A percentile compares a stretch with the other conserved stretches of the same genome.
Evolutionary conservation across 2,329 filamentous ascomycete species (phyloP).

Genomic region (Xylaria digitata): DNA sequence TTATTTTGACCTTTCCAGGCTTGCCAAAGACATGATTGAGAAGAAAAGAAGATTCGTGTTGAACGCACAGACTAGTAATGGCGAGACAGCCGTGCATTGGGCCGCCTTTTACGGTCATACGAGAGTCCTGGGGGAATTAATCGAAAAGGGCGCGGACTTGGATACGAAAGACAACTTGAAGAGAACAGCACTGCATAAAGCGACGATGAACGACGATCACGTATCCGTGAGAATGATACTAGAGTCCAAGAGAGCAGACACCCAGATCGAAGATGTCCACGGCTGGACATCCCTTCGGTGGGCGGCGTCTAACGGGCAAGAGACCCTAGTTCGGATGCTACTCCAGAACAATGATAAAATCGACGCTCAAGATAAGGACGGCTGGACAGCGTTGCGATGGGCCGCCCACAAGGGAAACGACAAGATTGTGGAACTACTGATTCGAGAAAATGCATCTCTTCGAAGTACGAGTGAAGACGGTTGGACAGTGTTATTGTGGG

Average conservation of each 20-base stretch:
- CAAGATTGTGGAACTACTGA: slow-evolving; percentile 21
- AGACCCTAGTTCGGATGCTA: slow-evolving; percentile 7
- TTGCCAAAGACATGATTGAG: slow-evolving; percentile 15
- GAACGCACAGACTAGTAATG: slow-evolving; percentile 15
- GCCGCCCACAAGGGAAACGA: slow-evolving; percentile 19
- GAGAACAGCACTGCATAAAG: slow-evolving; percentile 23
- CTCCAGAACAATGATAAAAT: slow-evolving; percentile 19
- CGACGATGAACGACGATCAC: slow-evolving; percentile 13
- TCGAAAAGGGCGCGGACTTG: slow-evolving; percentile 22
- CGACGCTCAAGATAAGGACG: slow-evolving; percentile 25
- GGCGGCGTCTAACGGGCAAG: slow-evolving; percentile 17
- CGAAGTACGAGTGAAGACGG: slow-evolving; percentile 8
- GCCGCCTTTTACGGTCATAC: slow-evolving; percentile 11
- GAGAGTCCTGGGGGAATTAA: slow-evolving; percentile 13
- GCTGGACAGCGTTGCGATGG: slow-evolving; percentile 29
- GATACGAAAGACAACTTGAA: slow-evolving; percentile 14
- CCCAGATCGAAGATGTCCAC: slow-evolving; percentile 4
- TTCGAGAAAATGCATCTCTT: slow-evolving; percentile 17
- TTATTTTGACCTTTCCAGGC: slow-evolving; percentile 20
- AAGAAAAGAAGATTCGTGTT: slow-evolving; percentile 5
- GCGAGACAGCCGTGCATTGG: slow-evolving; percentile 24
- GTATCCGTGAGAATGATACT: slow-evolving; percentile 15
- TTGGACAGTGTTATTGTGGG: slow-evolving; percentile 26
- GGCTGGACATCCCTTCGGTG: slow-evolving; percentile 26
- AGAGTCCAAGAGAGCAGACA: slow-evolving; percentile 6